A percentile compares a stretch with the other conserved stretches of the same genome.
Evolutionary conservation across 2,329 filamentous ascomycete species (phyloP).

Genomic region (Macrophomina tecta): DNA sequence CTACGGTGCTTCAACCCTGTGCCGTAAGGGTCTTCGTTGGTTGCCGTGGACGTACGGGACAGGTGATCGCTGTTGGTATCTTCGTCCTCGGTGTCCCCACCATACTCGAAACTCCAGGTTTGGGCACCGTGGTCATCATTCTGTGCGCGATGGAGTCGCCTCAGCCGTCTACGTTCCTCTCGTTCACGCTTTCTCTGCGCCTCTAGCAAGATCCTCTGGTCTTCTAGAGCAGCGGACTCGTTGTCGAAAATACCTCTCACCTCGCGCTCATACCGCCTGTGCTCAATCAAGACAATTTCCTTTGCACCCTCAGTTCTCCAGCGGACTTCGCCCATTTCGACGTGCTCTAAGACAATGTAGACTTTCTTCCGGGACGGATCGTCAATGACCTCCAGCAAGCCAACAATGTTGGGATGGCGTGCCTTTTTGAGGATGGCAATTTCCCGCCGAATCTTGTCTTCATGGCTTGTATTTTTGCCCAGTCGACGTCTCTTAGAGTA

Average conservation of each 20-base stretch:
- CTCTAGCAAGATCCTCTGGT: constrained; percentile 50
- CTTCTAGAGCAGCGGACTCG: constrained; percentile 50
- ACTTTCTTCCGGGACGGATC: constrained; percentile 97
- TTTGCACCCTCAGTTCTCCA: constrained; percentile 90
- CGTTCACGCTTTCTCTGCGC: constrained; percentile 63
- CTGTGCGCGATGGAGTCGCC: constrained; percentile 43
- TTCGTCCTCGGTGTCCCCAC: constrained; percentile 64
- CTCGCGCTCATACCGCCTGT: constrained; percentile 77
- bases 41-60: constrained; percentile 45
- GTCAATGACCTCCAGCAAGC: constrained; percentile 94
- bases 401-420: constrained; percentile 94
- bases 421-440: constrained; percentile 99
- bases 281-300: constrained; percentile 83
- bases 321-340: constrained; percentile 89
- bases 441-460: constrained; percentile 89
- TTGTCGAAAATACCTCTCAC: constrained; percentile 56
- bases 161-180: constrained; percentile 47
- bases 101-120: constrained; percentile 86
- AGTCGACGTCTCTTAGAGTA: constrained; percentile 92
- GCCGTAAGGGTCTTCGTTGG: constrained; percentile 29
- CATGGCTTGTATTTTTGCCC: constrained; percentile 73
- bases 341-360: constrained; percentile 95
- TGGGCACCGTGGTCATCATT: constrained; percentile 56
- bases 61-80: constrained; percentile 44
- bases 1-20: constrained; percentile 9